Conservation (phyloP, 2,329 filamentous ascomycete genomes). For the Aspergillus latus region DNA sequence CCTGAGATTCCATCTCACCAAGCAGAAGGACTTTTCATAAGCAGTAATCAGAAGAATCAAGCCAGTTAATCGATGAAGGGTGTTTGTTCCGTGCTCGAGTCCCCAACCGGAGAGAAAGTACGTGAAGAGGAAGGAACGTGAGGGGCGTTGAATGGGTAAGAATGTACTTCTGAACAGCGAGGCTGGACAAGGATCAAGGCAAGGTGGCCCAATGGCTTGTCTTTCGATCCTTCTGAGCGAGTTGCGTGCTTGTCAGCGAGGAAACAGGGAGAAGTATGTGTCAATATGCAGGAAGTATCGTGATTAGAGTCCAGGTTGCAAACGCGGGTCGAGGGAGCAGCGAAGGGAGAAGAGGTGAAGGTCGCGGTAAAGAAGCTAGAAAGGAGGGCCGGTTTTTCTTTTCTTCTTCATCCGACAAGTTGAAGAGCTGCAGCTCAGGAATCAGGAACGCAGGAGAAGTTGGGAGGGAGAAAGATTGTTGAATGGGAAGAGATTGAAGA, state of each 20-base stretch:
- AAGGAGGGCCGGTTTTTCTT: constrained; percentile 12
- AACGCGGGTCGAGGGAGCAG: constrained; percentile 20
- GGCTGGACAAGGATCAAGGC: constrained; percentile 17
- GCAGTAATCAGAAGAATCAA: constrained; percentile 16
- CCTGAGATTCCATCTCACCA: constrained; percentile 45
- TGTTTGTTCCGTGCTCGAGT: background rate
- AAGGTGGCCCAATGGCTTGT: constrained; percentile 11
- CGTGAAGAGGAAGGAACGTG: constrained; percentile 1
- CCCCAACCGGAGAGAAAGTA: background rate
- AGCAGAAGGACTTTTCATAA: constrained; percentile 32
- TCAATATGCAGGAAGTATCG: constrained; percentile 28
- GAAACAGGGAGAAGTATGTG: constrained; percentile 29
- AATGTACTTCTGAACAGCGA: constrained; percentile 8
- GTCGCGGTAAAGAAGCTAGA: constrained; percentile 20
- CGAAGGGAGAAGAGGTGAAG: constrained; percentile 15
- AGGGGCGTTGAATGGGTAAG: background rate
- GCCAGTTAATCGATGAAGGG: constrained; percentile 1
- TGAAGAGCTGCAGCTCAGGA: constrained; percentile 19
- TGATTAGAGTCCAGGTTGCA: constrained; percentile 31
- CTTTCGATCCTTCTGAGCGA: constrained; percentile 19
- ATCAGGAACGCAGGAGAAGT: constrained; percentile 19
- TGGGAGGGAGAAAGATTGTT: constrained; percentile 18
- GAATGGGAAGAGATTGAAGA: constrained; percentile 19
- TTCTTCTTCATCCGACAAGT: constrained; percentile 12
- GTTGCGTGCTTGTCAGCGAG: constrained; percentile 26